Base-by-base conservation (phyloP, 2,329 filamentous ascomycete genomes). In the Aciculosporium take region DNA sequence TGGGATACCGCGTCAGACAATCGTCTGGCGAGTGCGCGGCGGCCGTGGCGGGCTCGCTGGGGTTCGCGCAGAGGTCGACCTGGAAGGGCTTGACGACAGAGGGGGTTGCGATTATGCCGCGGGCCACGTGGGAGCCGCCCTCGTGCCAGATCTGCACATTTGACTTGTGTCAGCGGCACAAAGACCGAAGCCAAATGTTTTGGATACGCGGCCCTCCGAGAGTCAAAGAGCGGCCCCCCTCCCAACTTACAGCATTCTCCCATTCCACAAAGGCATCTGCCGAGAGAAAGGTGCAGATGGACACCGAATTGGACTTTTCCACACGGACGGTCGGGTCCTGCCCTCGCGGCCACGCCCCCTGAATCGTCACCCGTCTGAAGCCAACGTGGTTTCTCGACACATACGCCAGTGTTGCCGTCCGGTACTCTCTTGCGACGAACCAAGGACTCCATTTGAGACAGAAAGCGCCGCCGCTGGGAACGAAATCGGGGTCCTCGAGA, bases 401-500 rank as follows among this genome's bases (percentile, higher is more conserved):
- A 47, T 73, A 75, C 0, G 70, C 69, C 3, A 78, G 44, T 1
- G 70, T 61, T 15, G 67, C 65, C 0, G 60, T 63, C 17, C 57
- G 57, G 1, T 51, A 57, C 5, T 52, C 56, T 2, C 53, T 54
- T 0, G 48, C 50, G 2, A 56, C 51, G 2, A 66, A 44, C 72
- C 72, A 77, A 0, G 72, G 70, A 23, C 71, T 69, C 68, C 71
- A 77, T 48, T 59, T 67, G 3, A 77, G 50, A 3, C 67, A 65
- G 43, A 71, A 74, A 1, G 67, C 65, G 4, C 68, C 72, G 5
- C 62, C 63, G 23, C 56, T 60, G 2, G 71, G 67, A 3, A 63
- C 57, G 41, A 63, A 73, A 39, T 76, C 68, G 0, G 68, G 65
- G 41, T 76, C 69, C 2, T 50, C 51, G 1, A 50, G 45, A 43